Percentiles rank a stretch among this genome's conserved stretches.
Evolutionary conservation across 495 filamentous ascomycete species (phyloP).

Genomic region (Sabuloglossum arenarium): DNA sequence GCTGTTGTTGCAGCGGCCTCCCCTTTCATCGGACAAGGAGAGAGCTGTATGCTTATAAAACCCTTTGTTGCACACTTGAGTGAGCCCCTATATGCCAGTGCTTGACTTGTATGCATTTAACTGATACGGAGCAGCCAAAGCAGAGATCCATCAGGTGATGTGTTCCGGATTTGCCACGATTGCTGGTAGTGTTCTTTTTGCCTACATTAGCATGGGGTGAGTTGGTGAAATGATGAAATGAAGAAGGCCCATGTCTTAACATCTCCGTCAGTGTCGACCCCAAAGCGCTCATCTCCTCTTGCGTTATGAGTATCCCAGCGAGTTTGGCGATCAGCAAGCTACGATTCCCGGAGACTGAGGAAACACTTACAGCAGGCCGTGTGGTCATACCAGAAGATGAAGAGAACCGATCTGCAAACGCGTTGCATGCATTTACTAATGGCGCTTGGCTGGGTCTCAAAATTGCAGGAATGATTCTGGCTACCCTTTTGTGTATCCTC

Average conservation of each 20-base stretch:
- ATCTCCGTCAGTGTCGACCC: too few relatives aligned
- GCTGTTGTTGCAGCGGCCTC: constrained; percentile 86
- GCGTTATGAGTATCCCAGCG: constrained; percentile 83
- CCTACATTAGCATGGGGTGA: constrained; percentile 65
- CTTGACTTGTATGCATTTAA: too few relatives aligned
- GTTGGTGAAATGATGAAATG: too few relatives aligned
- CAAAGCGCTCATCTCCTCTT: constrained; percentile 74
- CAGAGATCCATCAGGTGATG: constrained; percentile 85
- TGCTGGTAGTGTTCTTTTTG: constrained; percentile 44
- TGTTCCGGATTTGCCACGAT: constrained; percentile 50
- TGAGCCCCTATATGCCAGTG: too few relatives aligned
- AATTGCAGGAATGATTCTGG: constrained; percentile 68
- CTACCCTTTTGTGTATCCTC: constrained; percentile 67
- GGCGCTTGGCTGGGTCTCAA: constrained; percentile 79
- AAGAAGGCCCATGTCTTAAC: too few relatives aligned
- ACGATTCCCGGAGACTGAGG: constrained; percentile 72
- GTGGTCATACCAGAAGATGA: constrained; percentile 60
- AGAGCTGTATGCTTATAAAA: constrained; percentile 78
- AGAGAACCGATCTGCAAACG: constrained; percentile 47
- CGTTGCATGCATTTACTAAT: constrained; percentile 68
- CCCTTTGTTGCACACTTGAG: constrained; percentile 70
- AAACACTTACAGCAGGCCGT: constrained; percentile 57
- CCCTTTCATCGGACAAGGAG: constrained; percentile 84
- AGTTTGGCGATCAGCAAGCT: constrained; percentile 74
- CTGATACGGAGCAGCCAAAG: too few relatives aligned